Conservation (phyloP, 495 filamentous ascomycete species). For the Penicillium egyptiacum region DNA sequence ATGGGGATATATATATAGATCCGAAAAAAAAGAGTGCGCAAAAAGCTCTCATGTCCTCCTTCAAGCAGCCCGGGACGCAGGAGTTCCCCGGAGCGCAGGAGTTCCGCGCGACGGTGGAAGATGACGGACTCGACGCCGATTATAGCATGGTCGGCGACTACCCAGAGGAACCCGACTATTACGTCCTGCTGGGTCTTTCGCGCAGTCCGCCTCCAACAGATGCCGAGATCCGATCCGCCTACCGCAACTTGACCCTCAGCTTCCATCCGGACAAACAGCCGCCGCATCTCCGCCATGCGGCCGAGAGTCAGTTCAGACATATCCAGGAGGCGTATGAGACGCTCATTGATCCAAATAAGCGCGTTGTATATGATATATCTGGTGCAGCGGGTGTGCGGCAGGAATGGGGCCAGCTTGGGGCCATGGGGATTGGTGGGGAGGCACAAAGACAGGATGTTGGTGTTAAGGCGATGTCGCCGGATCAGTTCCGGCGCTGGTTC, state of each 20-base stretch:
- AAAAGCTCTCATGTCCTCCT: conserved; percentile 19
- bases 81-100: conserved; percentile 23
- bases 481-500: conserved; percentile 53
- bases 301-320: conserved; percentile 48
- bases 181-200: conserved; percentile 51
- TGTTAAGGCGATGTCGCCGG: conserved; percentile 43
- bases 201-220: conserved; percentile 46
- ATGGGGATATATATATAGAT: background rate
- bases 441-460: conserved; percentile 38
- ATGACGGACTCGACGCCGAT: conserved; percentile 29
- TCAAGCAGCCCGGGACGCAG: conserved; percentile 15
- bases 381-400: conserved; percentile 47
- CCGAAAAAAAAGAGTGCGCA: background rate
- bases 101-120: conserved; percentile 21
- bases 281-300: conserved; percentile 43
- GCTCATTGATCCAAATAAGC: conserved; percentile 54
- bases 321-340: conserved; percentile 57
- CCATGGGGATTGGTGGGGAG: conserved; percentile 37
- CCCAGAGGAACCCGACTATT: conserved; percentile 46
- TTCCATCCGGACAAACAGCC: conserved; percentile 63
- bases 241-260: conserved; percentile 52
- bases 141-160: conserved; percentile 29
- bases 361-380: conserved; percentile 54
- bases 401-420: conserved; percentile 41
- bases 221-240: conserved; percentile 52